These are phyloP conservation scores for Stachybotrys chartarum DNA, from an alignment of 2,329 filamentous ascomycete genomes.

Conservation along the genomic window DNA sequence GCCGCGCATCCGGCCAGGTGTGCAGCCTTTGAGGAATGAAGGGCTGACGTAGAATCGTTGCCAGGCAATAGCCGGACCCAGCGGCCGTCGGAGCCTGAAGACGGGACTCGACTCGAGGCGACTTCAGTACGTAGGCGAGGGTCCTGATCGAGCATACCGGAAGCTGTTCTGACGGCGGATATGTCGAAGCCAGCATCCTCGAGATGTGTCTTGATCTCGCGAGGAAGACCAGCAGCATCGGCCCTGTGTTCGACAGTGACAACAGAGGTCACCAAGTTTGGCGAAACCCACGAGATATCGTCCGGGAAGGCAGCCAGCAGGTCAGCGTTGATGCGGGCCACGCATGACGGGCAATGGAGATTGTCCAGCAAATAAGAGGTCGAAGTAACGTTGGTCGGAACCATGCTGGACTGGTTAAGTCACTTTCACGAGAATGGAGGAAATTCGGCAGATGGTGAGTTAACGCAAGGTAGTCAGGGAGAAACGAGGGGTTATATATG, in stretches of 20 bases:
- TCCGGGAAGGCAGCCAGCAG: slow-evolving; percentile 38
- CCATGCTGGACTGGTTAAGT: slow-evolving; percentile 12
- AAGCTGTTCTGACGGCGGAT: slow-evolving; percentile 34
- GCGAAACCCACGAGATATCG: slow-evolving; percentile 52
- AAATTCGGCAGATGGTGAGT: neutral
- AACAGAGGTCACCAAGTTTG: slow-evolving; percentile 65
- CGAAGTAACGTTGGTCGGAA: slow-evolving; percentile 27
- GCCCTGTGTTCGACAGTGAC: slow-evolving; percentile 52
- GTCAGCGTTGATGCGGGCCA: slow-evolving; percentile 55
- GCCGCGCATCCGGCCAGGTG: slow-evolving; percentile 31
- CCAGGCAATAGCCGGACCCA: slow-evolving; percentile 24
- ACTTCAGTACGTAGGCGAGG: neutral
- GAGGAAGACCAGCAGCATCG: slow-evolving; percentile 32
- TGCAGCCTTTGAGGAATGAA: slow-evolving; percentile 16
- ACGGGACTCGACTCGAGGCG: slow-evolving; percentile 14
- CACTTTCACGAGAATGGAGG: neutral
- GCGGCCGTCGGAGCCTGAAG: slow-evolving; percentile 15
- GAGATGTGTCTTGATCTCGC: slow-evolving; percentile 38
- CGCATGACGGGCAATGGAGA: slow-evolving; percentile 72
- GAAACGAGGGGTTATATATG: no score
- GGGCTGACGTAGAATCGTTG: slow-evolving; percentile 12
- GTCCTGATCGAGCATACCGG: neutral
- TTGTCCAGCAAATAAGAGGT: slow-evolving; percentile 64
- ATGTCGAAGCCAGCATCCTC: slow-evolving; percentile 54
- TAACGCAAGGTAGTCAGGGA: neutral